Evolutionary conservation across 352 stramenopile species (phyloP), one percentile per base, ranked within the genome.

Genomic region (Nothophytophthora sp.): DNA sequence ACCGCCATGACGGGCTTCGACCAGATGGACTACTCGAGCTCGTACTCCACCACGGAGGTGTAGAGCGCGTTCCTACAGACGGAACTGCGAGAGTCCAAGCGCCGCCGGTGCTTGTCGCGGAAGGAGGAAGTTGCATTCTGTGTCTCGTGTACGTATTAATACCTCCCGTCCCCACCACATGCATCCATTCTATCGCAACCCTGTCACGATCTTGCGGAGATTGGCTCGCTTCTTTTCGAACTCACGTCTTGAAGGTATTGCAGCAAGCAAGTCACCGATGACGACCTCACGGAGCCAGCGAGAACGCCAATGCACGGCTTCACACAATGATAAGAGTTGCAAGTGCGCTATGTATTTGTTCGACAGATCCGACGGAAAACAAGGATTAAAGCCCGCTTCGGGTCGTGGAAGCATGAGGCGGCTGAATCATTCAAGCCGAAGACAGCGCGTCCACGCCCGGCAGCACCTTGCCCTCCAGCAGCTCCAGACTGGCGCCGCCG

Each of bases 381-480:
- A 63, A 45, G 50, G 29, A 59, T 48, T 67, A 64, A 27, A 67
- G 39, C 36, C 49, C 49, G 54, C 50, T 68, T 45, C 53, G 68
- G 32, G 33, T 41, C 30, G 44, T 23, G 33, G 48, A 60, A 55
- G 54, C 34, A 57, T 55, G 38, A 28, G 41, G 56, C 36, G 37
- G 25, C 50, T 28, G 37, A 46, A 47, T 41, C 33, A 22, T 67
- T 88, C 74, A 89, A 38, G 78, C 77, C 33, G 65, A 60, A 34
- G 81, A 88, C 39, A 99, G 78, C 32, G 97, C 97, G 52, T 97
- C 96, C 48, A 99, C 97, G 55, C 98, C 98, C 13, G 98, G 98
- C 24, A 99, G 78, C n/a, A 97, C 85, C 84, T 99, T 99, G 52
- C 97, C 97, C 73, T 99, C 96, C 32, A 99, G 79, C 39, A 99